Percentiles rank a stretch among this genome's conserved stretches.
phyloP scores from a whole-genome alignment of 2,329 filamentous ascomycete genomes.

The Aspergillus sojae region DNA sequence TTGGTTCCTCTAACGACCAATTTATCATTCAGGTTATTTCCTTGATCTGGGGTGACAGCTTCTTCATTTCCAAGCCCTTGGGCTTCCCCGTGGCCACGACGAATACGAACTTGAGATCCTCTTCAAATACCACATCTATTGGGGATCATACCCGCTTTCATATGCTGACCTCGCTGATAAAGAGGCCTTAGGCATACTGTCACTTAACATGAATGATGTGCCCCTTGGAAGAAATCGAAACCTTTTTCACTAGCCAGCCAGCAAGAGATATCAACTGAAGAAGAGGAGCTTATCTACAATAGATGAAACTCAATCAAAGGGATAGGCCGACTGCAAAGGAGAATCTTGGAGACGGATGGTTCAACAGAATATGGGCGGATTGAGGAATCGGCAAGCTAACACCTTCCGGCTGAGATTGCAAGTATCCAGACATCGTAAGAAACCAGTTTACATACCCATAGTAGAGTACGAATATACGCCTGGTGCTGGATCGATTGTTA shows the following conservation, averaged over 20 bases:
- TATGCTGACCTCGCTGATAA: not conserved
- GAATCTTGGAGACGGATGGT: not conserved
- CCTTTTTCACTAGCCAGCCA: not conserved
- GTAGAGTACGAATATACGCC: too few species aligned
- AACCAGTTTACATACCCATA: too few species aligned
- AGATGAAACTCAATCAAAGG: not conserved
- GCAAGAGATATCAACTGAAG: not conserved
- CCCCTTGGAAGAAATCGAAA: not conserved
- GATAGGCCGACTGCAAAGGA: not conserved
- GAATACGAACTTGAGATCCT: conserved; percentile 24
- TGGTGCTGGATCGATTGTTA: not conserved
- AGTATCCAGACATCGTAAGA: too few species aligned
- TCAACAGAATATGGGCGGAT: not conserved
- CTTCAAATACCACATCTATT: conserved; percentile 20
- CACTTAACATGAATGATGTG: not conserved
- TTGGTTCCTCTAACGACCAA: not conserved
- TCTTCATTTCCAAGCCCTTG: conserved; percentile 22
- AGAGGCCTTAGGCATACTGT: not conserved
- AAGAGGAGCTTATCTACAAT: not conserved
- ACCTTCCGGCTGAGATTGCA: too few species aligned
- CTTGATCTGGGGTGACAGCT: conserved; percentile 19
- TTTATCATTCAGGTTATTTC: conserved; percentile 15
- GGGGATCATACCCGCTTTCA: conserved; percentile 19
- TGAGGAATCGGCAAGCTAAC: too few species aligned
- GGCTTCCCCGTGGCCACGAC: conserved; percentile 19